phyloP scores from a whole-genome alignment of 257 asterid genomes.

The Lantana camara region DNA sequence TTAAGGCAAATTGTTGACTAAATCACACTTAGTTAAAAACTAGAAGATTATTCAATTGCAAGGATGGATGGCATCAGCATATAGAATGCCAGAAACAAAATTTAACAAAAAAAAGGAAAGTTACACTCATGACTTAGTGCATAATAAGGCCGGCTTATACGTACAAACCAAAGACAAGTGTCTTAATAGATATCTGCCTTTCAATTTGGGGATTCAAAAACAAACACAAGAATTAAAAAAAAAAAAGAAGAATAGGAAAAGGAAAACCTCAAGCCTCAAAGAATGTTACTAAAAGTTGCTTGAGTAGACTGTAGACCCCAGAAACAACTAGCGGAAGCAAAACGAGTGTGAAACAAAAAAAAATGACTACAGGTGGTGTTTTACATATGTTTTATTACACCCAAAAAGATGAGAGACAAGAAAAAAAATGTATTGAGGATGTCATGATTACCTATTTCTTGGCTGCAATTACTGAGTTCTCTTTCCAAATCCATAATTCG shows the following conservation, averaged over 20 bases:
- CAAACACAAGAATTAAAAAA: not conserved
- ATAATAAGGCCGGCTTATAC: not conserved
- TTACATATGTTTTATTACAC: not conserved
- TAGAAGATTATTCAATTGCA: constrained; percentile 8
- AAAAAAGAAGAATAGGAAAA: not conserved
- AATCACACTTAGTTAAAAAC: constrained; percentile 8
- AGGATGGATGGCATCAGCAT: constrained; percentile 2
- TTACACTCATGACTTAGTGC: constrained; percentile 2
- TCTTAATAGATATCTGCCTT: not conserved
- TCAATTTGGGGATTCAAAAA: too few relatives aligned
- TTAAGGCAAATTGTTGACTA: not conserved
- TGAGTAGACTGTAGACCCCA: not conserved
- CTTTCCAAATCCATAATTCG: constrained; percentile 73
- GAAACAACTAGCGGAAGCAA: constrained; percentile 1
- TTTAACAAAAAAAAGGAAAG: not conserved
- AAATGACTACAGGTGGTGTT: not conserved
- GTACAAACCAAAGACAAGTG: not conserved
- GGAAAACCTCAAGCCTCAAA: constrained; percentile 1
- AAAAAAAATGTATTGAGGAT: not conserved
- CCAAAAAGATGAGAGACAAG: not conserved
- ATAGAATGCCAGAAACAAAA: not conserved
- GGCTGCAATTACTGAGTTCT: constrained; percentile 75
- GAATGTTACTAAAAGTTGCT: constrained; percentile 10
- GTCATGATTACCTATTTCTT: constrained; percentile 75
- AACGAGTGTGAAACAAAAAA: constrained; percentile 5